Evolutionary conservation across 2,329 filamentous ascomycete genomes (phyloP), one percentile per base, ranked within the genome.

Genomic region (Corinectria fuckeliana): DNA sequence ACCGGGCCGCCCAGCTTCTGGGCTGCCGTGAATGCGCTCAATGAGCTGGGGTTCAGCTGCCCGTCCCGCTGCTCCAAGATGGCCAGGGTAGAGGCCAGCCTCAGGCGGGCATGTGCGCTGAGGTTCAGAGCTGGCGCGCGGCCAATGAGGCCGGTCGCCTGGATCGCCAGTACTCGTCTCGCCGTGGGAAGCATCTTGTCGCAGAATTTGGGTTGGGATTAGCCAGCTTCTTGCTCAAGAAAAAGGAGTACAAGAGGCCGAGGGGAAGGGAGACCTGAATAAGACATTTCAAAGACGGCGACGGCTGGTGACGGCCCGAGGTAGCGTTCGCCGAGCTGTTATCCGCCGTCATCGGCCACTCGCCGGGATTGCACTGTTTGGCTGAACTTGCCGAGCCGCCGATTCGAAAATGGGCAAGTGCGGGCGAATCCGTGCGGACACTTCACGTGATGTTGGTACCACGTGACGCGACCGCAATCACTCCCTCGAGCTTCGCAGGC

Each of bases 11-110:
- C 94, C 7, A 98, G 79, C 76, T 93, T 93, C 76, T 90, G 85
- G 18, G 93, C 94, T 8, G 95, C 95, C 8, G 91, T 91, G 59
- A 98, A 85, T 42, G 93, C 90, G 72, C 91, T 91, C 56, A 97
- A 81, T 5, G 93, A 97, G 20, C 91, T 89, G 62, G 85, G 79
- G 73, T 92, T 93, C 66, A 99, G 85, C 79, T 93, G 89, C 62
- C 95, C 95, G 71, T 96, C 91, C 71, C 89, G 88, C 79, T 98
- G 95, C 80, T 99, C 95, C 62, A 99, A 86, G 53, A 99, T 82
- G 44, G 94, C 94, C 56, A 99, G 85, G 32, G 93, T 95, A 50
- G 93, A 97, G 59, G 96, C 84, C 61, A 96, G 81, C 70, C 86
- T 67, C 44, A 70, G 68, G 57, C 68, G 74, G 63, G 73, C 68